Evolutionary conservation across 192 early-diverging fungal genomes (phyloP), one percentile per base, ranked within the genome.

Genomic region (Coemansia sp.): DNA sequence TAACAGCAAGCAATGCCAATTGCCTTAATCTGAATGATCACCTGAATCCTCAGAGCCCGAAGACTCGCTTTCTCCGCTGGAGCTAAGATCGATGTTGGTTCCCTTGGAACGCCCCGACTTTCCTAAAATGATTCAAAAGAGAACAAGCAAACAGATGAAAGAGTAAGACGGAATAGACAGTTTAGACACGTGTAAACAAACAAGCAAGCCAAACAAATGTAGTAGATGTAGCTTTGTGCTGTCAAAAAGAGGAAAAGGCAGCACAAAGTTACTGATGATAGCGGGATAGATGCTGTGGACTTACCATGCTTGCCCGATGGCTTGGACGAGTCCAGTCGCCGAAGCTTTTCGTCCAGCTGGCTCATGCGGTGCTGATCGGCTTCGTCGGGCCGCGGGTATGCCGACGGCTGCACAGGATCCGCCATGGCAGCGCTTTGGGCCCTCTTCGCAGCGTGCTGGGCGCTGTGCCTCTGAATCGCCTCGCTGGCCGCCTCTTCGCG

Each of bases 31-130:
- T 64, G 85, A 84, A 68, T 83, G 81, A 74, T 89, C 91, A 85
- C 90, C 91, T 83, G 89, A 89, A 72, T 90, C 91, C 74, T 93
- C 90, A 45, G 89, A 88, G 53, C 88, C 91, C 45, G 91, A 90
- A 49, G 78, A 81, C 57, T 64, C 78, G 64, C 78, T 81, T 59
- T 70, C 78, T 11, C 78, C 72, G 34, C 71, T 79, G 24, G 76
- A 79, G 68, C 76, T 79, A 53, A 71, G 67, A 47, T 79, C 76
- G 23, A 64, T 61, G 22, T 62, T 68, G 22, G 63, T 28, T 35
- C 58, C 62, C 49, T 65, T 69, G 32, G 64, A 27, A 46, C 61
- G 61, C 23, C 69, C 66, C 0, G 62, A 56, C 20, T 68, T 65
- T 46, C 72, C 71, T 80, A 80, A 22, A 68, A 49, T 10, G 3